Conservation (phyloP, 495 filamentous ascomycete species). For the Penicillium alfredii region DNA sequence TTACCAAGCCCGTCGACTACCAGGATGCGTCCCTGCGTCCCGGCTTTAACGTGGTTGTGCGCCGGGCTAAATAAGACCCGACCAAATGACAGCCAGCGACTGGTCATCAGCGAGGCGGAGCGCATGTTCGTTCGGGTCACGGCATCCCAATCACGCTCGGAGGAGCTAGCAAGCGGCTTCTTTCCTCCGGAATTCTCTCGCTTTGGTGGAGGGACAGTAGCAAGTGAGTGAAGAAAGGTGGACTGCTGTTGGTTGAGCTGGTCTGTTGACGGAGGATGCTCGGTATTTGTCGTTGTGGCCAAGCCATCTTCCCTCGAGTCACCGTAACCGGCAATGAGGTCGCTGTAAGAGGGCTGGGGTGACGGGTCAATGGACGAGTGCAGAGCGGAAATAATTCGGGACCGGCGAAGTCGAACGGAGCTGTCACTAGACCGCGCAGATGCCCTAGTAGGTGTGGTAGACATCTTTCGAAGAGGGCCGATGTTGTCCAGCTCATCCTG, state of each 20-base stretch:
- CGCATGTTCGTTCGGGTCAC: conserved; percentile 74
- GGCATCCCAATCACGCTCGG: conserved; percentile 54
- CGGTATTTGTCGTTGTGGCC: not conserved
- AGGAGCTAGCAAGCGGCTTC: conserved; percentile 41
- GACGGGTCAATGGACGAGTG: conserved; percentile 37
- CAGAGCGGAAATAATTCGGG: conserved; percentile 36
- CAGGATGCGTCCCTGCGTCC: conserved; percentile 57
- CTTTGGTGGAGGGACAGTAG: conserved; percentile 23
- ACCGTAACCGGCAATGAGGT: conserved; percentile 32
- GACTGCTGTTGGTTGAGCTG: conserved; percentile 23
- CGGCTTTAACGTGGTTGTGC: conserved; percentile 68
- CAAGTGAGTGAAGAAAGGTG: conserved; percentile 26
- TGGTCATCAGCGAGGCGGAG: conserved; percentile 71
- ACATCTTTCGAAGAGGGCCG: conserved; percentile 5
- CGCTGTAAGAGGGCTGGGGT: conserved; percentile 35
- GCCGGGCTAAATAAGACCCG: conserved; percentile 92
- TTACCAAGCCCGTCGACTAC: conserved; percentile 89
- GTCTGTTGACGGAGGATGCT: conserved; percentile 3
- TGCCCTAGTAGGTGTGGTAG: conserved; percentile 13
- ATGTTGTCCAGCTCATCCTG: conserved; percentile 32
- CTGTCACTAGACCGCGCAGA: conserved; percentile 27
- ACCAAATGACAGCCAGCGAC: conserved; percentile 89
- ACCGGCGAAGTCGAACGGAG: conserved; percentile 38
- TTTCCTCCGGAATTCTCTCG: conserved; percentile 30
- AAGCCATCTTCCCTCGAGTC: conserved; percentile 14